These are phyloP conservation scores for Toxoplasma gondii DNA, from an alignment of 169 alveolate genomes.

Conservation along the genomic window DNA sequence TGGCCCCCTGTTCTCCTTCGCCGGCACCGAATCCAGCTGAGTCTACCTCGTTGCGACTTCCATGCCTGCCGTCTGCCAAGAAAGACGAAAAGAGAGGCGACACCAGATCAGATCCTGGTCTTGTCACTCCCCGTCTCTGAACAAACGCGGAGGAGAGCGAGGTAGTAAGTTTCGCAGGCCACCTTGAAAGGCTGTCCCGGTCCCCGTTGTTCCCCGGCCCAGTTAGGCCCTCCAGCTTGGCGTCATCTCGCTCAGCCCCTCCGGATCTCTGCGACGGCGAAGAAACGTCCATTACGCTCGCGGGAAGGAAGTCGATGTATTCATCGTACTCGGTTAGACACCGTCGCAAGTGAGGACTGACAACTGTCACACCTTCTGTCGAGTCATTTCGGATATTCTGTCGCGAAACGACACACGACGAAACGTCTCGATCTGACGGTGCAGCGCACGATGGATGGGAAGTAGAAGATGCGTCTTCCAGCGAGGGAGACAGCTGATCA, in stretches of 20 bases:
- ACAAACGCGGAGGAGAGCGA: neutral
- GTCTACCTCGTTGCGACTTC: neutral
- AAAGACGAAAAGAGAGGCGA: neutral
- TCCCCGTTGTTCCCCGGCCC: no score
- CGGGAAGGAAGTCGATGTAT: neutral
- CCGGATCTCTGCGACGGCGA: neutral
- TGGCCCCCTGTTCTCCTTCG: neutral
- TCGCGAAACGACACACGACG: neutral
- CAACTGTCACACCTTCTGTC: neutral
- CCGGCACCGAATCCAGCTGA: neutral
- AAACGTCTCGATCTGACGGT: neutral
- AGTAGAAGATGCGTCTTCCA: neutral
- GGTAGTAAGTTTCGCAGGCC: neutral
- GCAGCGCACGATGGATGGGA: neutral
- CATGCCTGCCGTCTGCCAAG: neutral
- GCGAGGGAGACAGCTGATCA: neutral
- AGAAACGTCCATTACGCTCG: neutral
- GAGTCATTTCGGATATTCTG: neutral
- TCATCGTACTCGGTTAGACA: slow-evolving; percentile 17
- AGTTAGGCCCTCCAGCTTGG: no score
- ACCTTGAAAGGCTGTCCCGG: no score
- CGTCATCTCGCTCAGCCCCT: neutral
- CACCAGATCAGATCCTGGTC: neutral
- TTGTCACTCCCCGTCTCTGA: neutral
- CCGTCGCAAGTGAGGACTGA: neutral